Base-by-base conservation (phyloP, 768 basidiomycete species). In the Panaeolus papilionaceus region DNA sequence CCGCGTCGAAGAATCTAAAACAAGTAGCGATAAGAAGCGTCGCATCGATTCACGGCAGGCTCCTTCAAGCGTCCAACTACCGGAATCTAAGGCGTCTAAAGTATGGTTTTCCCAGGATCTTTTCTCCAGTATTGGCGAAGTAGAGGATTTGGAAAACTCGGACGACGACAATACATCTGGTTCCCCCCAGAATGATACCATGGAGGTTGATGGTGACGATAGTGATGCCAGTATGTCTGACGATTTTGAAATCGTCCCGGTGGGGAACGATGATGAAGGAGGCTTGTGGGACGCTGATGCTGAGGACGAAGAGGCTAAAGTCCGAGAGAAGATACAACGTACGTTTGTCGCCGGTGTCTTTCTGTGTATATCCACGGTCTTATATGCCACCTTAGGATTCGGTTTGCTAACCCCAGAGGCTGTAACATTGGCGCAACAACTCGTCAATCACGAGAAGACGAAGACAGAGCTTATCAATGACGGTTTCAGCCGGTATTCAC, bases 91-190 rank as follows among this genome's bases (percentile, higher is more conserved):
- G 16, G 84, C 89, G 54, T 87, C 95, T 2, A 86, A 91, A 72
- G 76, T 98, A n/a, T 99, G 98, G 98, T 99, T 98, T 80, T 91
- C 92, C 70, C 97, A 98, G 78, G 92, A 92, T 63, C 79, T 98
- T 51, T 99, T 99, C 83, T 85, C 88, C 62, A 91, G 86, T 26
- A 77, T 87, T 7, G 88, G 85, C 49, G 85, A 73, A 6, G 75
- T 80, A 6, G 80, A 75, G 3, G 74, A 73, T 28, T 67, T 68
- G 2, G 72, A 72, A 45, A n/a, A 10, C 16, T 14, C 54, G 10
- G 54, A 58, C 33, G 51, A 28, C n/a, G 54, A 58, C 14, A 28
- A 16, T 9, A 12, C 11, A 16, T 58, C 28, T 6, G 3, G 14
- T 12, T 2, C 5, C 28, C 2, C 11, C 14, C 58, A 51, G 20